Evolutionary conservation across 768 basidiomycete species (phyloP), one percentile per base, ranked within the genome.

Genomic region (Termitomyces sp.): DNA sequence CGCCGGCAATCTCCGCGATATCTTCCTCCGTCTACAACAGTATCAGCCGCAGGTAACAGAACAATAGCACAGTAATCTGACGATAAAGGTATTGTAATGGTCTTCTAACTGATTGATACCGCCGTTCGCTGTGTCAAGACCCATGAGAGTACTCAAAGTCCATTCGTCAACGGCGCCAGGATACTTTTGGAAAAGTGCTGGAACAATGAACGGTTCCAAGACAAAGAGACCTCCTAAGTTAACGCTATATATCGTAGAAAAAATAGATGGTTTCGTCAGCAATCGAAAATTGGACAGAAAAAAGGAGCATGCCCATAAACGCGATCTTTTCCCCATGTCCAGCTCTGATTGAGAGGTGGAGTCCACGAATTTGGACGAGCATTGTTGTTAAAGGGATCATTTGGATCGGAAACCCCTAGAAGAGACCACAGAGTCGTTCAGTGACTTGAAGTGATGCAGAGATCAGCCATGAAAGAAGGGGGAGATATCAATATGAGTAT

Each of bases 1-100:
- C 93, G 14, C 84, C 89, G 45, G 94, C 92, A 59, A 97, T 95
- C 68, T 88, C 79, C 37, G 93, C 93, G 60, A 95, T 86, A 74
- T 96, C 94, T 73, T 90, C 76, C 70, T 96, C 94, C 49, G 93
- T 95, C 91, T 94, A 60, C 42, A 44, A 48, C 48, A 52, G 8
- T 36, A 37, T 56, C 36, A 61, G 40, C 13, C 54, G 42, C 14
- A 37, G 42, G 47, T 39, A 42, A 40, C 27, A 36, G 22, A 50
- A 36, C 24, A 22, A 64, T 46, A 6, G 24, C 14, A 48, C 24
- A 9, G 9, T 44, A 32, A 8, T 77, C 88, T 64, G 68, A 91
- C 88, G 62, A 95, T 85, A 69, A 94, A 95, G 2, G 89, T 92
- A 48, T 82, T 78, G 69, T 95, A 95, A 69, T 95, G 93, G 40